Evolutionary conservation across 345 rosid genomes (phyloP).

Genomic region (Acer campestre): DNA sequence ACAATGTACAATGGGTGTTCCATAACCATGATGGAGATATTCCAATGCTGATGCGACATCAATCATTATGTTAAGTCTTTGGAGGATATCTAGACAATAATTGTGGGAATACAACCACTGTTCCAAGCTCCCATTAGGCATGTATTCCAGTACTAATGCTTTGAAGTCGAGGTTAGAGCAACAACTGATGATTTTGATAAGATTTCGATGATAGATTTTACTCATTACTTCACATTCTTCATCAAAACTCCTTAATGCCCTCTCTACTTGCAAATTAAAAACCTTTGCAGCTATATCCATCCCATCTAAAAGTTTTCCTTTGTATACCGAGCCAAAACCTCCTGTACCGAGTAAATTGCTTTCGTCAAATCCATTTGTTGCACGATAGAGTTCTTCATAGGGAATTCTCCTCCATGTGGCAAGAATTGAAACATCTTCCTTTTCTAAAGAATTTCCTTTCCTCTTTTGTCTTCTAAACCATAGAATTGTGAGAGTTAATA

Average conservation of each 20-base stretch:
- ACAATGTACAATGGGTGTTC: not conserved
- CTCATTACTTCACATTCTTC: slow-evolving; percentile 10
- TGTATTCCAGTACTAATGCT: slow-evolving; percentile 8
- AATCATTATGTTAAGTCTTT: slow-evolving; percentile 7
- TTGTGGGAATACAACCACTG: not conserved
- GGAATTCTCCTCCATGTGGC: slow-evolving; percentile 11
- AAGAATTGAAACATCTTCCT: not conserved
- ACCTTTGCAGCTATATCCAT: not conserved
- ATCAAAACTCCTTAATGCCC: slow-evolving; percentile 6
- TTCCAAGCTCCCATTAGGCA: slow-evolving; percentile 15
- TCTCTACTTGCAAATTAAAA: slow-evolving; percentile 1
- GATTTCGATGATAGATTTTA: slow-evolving; percentile 8
- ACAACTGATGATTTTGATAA: not conserved
- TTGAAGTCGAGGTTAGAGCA: not conserved
- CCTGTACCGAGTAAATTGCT: slow-evolving; percentile 12
- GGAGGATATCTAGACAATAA: not conserved
- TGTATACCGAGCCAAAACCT: slow-evolving; percentile 10
- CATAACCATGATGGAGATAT: slow-evolving; percentile 10
- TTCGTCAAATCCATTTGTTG: slow-evolving; percentile 5
- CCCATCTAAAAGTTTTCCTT: slow-evolving; percentile 13
- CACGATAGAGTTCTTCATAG: not conserved
- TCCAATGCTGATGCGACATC: slow-evolving; percentile 9
- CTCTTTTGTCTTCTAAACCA: not conserved
- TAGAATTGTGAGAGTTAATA: not conserved
- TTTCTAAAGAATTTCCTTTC: not conserved